These are phyloP conservation scores for Saturnispora zaruensis DNA, from an alignment of 805 yeast genomes.

Conservation along the genomic window DNA sequence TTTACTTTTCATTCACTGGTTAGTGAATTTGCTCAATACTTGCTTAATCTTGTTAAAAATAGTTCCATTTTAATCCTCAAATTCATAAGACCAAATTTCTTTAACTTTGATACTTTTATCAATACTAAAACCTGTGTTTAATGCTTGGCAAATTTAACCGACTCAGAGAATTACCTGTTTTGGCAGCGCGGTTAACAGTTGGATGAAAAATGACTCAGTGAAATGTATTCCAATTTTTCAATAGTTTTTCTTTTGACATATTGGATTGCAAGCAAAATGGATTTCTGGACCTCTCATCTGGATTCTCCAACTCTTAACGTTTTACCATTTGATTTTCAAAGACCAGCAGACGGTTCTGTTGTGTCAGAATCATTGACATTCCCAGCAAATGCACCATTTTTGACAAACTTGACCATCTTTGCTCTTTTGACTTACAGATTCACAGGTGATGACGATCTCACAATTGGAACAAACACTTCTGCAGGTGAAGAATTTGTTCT, in stretches of 20 bases:
- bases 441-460: slow-evolving; percentile 91
- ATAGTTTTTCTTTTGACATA: not conserved
- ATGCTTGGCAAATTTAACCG: not conserved
- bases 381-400: slow-evolving; percentile 27
- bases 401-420: slow-evolving; percentile 54
- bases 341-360: slow-evolving; percentile 60
- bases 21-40: too few species aligned
- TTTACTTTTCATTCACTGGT: too few species aligned
- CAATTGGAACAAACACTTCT: slow-evolving; percentile 68
- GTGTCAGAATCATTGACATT: slow-evolving; percentile 44
- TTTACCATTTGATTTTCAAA: slow-evolving; percentile 78
- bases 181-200: not conserved
- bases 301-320: slow-evolving; percentile 80
- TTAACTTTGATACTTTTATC: too few species aligned
- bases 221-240: not conserved
- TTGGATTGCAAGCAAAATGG: slow-evolving; percentile 18
- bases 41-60: too few species aligned
- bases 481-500: slow-evolving; percentile 46
- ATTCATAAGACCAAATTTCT: too few species aligned
- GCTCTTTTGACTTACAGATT: slow-evolving; percentile 66
- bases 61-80: too few species aligned
- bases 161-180: not conserved
- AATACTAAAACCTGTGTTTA: too few species aligned
- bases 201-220: not conserved
- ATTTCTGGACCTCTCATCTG: slow-evolving; percentile 57